Conservation (phyloP, 768 basidiomycete genomes). For the Cystobasidium ongulense region DNA sequence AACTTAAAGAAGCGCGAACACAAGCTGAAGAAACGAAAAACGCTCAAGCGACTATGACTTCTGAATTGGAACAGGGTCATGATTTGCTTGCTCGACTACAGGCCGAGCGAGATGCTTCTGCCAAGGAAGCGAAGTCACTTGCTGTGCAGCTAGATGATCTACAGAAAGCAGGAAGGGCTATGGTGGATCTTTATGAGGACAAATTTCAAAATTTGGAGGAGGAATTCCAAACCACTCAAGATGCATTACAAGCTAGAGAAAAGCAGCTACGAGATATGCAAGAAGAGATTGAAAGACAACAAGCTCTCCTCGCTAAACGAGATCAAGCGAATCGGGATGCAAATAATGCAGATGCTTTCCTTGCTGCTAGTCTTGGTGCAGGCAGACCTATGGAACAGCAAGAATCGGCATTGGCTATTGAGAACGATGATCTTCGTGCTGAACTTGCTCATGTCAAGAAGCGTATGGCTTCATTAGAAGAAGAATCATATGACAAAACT, state of each 20-base stretch:
- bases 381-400: conserved; percentile 39
- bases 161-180: conserved; percentile 80
- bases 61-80: conserved; percentile 51
- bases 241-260: conserved; percentile 23
- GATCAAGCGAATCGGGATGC: neutral
- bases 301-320: neutral
- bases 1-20: conserved; percentile 6
- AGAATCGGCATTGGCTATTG: conserved; percentile 72
- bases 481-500: conserved; percentile 64
- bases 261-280: neutral
- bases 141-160: conserved; percentile 71
- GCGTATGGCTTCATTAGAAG: conserved; percentile 68
- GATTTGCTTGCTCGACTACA: conserved; percentile 54
- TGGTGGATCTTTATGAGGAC: conserved; percentile 90
- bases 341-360: neutral
- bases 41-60: conserved; percentile 15
- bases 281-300: conserved; percentile 5
- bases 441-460: conserved; percentile 81
- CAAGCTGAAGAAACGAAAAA: conserved; percentile 3
- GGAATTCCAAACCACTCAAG: conserved; percentile 3
- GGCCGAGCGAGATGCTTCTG: conserved; percentile 51
- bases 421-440: conserved; percentile 83
- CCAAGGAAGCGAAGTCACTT: conserved; percentile 61
- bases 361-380: conserved; percentile 42
- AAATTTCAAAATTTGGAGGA: conserved; percentile 53